These are phyloP conservation scores for Hypoxylon trugodes DNA, from an alignment of 495 filamentous ascomycete species.

Conservation along the genomic window DNA sequence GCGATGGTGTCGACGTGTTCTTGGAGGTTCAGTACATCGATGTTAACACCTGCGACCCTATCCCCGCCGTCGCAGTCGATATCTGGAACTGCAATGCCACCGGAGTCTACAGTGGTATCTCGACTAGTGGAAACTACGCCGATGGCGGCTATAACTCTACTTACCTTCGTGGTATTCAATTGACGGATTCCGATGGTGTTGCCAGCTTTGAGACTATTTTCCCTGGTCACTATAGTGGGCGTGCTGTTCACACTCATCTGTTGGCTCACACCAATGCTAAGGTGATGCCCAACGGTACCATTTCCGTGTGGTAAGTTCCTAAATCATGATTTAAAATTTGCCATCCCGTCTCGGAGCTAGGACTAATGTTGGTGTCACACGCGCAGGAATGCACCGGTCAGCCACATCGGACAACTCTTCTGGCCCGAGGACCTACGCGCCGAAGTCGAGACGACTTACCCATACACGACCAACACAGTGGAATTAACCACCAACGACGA, in stretches of 20 bases:
- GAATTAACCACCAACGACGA: constrained; percentile 57
- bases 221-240: constrained; percentile 66
- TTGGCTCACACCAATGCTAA: constrained; percentile 60
- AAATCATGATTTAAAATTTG: neutral
- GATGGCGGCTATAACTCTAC: constrained; percentile 53
- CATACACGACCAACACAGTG: constrained; percentile 66
- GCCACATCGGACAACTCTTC: constrained; percentile 71
- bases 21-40: constrained; percentile 63
- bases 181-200: constrained; percentile 62
- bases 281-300: constrained; percentile 59
- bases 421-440: constrained; percentile 66
- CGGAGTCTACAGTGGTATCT: constrained; percentile 67
- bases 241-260: constrained; percentile 66
- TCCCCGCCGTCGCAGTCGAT: constrained; percentile 63
- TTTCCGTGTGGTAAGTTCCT: constrained; percentile 49
- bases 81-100: constrained; percentile 63
- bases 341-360: neutral
- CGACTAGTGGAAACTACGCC: constrained; percentile 29
- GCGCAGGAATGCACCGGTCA: constrained; percentile 44
- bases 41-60: constrained; percentile 63
- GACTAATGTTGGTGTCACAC: neutral
- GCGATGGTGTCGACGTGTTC: constrained; percentile 55
- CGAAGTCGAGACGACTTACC: constrained; percentile 62
- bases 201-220: constrained; percentile 64
- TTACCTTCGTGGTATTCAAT: constrained; percentile 60